phyloP scores from a whole-genome alignment of 208 protist species.

The Acanthamoeba divionensis region DNA sequence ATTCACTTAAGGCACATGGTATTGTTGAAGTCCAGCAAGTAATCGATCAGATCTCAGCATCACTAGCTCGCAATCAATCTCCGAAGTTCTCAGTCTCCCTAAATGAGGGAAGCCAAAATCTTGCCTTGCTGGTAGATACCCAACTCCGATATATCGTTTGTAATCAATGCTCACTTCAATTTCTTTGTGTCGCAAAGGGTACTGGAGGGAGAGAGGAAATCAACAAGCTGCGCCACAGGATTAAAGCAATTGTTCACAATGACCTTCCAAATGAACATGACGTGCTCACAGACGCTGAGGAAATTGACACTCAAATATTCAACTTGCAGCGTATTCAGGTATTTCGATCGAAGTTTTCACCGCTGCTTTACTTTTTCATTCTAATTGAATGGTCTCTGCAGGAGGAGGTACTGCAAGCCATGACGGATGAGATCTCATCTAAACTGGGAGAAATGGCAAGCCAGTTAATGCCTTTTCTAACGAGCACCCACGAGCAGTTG shows the following conservation, averaged over 20 bases:
- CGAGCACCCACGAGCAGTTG: conserved; percentile 30
- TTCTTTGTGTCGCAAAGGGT: not conserved
- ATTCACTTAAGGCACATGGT: not conserved
- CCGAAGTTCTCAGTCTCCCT: too few species aligned
- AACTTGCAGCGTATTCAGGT: conserved; percentile 19
- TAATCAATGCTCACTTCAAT: not conserved
- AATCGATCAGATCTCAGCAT: conserved; percentile 8
- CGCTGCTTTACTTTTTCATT: not conserved
- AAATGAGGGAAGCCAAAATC: too few species aligned
- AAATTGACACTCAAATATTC: conserved; percentile 19
- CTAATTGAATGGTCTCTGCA: not conserved
- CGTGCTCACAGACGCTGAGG: conserved; percentile 37
- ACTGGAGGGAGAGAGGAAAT: conserved; percentile 7
- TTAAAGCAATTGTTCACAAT: not conserved
- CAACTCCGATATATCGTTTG: too few species aligned
- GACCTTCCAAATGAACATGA: not conserved
- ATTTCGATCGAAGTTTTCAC: too few species aligned
- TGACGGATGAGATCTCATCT: conserved; percentile 18
- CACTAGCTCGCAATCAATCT: conserved; percentile 13
- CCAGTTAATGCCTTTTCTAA: conserved; percentile 39
- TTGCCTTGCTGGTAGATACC: too few species aligned
- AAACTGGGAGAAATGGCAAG: conserved; percentile 2
- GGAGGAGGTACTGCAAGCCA: not conserved
- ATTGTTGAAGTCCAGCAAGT: not conserved
- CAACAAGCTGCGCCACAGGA: conserved; percentile 37